Conservation (phyloP, 2,329 filamentous ascomycete species). For the Metarhizium robertsii region DNA sequence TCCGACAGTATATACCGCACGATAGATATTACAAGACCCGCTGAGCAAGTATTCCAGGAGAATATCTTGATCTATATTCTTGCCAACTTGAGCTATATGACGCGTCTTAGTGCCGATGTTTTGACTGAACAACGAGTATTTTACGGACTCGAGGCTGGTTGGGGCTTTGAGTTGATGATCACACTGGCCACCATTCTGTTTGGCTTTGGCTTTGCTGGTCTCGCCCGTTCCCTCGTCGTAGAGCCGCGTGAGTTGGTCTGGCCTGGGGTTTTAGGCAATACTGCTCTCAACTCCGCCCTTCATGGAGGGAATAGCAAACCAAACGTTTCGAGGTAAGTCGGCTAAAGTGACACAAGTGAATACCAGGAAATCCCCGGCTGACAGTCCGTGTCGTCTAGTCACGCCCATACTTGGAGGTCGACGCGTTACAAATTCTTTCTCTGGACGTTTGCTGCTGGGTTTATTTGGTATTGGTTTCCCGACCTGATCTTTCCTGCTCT, state of each 20-base stretch:
- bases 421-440: conserved; percentile 36
- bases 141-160: conserved; percentile 32
- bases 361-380: neutral
- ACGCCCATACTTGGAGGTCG: conserved; percentile 20
- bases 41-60: conserved; percentile 25
- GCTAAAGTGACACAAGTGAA: neutral
- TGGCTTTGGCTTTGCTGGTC: conserved; percentile 40
- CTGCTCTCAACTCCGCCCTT: conserved; percentile 31
- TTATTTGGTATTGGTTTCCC: conserved; percentile 41
- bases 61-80: conserved; percentile 46
- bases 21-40: neutral
- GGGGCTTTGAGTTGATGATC: conserved; percentile 40
- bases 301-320: conserved; percentile 28
- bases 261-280: conserved; percentile 41
- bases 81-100: conserved; percentile 43
- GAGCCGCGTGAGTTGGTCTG: conserved; percentile 40
- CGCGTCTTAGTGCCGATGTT: conserved; percentile 24
- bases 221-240: conserved; percentile 33
- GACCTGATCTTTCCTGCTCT: conserved; percentile 36
- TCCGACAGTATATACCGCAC: conserved; percentile 19
- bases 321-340: conserved; percentile 11
- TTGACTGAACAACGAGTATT: conserved; percentile 28
- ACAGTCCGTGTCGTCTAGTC: neutral
- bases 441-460: conserved; percentile 24
- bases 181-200: conserved; percentile 40